A percentile compares a stretch with the other conserved stretches of the same genome.
Evolutionary conservation across 2,329 filamentous ascomycete species (phyloP).

Genomic region (Exophiala dermatitidis): DNA sequence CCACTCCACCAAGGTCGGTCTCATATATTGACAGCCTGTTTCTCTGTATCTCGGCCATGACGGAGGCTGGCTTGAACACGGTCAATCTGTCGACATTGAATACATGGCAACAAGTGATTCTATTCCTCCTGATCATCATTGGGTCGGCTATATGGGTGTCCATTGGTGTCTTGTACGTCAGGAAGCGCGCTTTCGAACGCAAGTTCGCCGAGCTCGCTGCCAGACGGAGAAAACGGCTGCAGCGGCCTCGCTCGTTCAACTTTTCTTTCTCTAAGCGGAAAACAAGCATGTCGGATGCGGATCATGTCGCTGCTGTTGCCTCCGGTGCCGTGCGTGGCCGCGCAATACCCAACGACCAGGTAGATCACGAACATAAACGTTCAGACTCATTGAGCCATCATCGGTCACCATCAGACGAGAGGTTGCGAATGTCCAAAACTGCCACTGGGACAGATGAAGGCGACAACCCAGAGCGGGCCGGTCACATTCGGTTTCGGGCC

Average conservation of each 20-base stretch:
- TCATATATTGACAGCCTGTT: conserved; percentile 43
- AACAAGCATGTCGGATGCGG: background rate
- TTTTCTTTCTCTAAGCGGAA: conserved; percentile 13
- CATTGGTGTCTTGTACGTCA: conserved; percentile 38
- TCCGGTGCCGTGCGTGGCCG: conserved; percentile 18
- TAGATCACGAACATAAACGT: background rate
- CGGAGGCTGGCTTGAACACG: conserved; percentile 42
- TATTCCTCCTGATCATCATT: conserved; percentile 43
- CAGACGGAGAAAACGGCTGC: conserved; percentile 4
- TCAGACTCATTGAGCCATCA: background rate
- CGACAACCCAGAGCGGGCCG: background rate
- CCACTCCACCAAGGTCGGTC: conserved; percentile 38
- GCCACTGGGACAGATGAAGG: background rate
- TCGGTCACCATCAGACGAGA: background rate
- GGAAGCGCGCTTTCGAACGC: conserved; percentile 32
- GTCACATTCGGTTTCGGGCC: conserved; percentile 16
- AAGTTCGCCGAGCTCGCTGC: conserved; percentile 23
- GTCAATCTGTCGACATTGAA: conserved; percentile 43
- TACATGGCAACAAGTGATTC: conserved; percentile 42
- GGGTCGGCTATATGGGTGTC: conserved; percentile 44
- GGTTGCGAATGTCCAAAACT: background rate
- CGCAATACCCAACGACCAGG: conserved; percentile 2
- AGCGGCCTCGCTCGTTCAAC: conserved; percentile 7
- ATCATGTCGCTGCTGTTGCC: conserved; percentile 12
- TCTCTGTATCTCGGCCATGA: conserved; percentile 43